phyloP scores from a whole-genome alignment of 495 filamentous ascomycete genomes.

The Jackrogersella multiformis region DNA sequence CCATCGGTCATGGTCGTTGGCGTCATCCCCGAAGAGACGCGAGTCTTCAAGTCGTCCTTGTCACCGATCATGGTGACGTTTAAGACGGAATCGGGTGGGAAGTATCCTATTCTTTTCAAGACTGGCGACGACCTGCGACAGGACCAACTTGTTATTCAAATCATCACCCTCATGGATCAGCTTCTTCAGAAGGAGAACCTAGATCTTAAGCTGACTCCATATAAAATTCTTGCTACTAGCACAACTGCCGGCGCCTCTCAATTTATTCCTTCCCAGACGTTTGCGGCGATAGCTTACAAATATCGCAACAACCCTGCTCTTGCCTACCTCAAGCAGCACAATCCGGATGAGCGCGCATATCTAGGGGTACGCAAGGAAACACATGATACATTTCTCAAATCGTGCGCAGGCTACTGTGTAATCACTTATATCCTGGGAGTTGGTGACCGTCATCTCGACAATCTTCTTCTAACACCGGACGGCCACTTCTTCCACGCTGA shows the following conservation, averaged over 20 bases:
- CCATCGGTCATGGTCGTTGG: constrained; percentile 81
- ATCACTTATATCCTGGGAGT: constrained; percentile 99
- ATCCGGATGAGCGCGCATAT: constrained; percentile 83
- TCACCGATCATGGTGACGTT: constrained; percentile 92
- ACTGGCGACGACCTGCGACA: constrained; percentile 96
- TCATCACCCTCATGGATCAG: constrained; percentile 97
- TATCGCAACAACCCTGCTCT: constrained; percentile 77
- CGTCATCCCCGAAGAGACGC: constrained; percentile 82
- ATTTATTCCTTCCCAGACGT: constrained; percentile 85
- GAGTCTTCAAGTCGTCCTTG: constrained; percentile 94
- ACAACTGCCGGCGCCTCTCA: constrained; percentile 90
- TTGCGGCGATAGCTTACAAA: constrained; percentile 81
- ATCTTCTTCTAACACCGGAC: constrained; percentile 88
- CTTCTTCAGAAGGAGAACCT: constrained; percentile 96
- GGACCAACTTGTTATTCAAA: constrained; percentile 97
- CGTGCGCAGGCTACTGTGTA: constrained; percentile 96
- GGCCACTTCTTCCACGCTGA: constrained; percentile 98
- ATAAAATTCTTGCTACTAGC: constrained; percentile 93
- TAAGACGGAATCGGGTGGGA: constrained; percentile 75
- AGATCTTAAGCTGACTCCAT: constrained; percentile 93
- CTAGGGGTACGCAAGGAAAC: constrained; percentile 90
- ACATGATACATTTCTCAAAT: constrained; percentile 95
- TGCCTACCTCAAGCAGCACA: constrained; percentile 87
- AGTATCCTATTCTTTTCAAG: constrained; percentile 96
- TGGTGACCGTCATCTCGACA: constrained; percentile 95